These are phyloP conservation scores for Fusarium nodosum DNA, from an alignment of 2,329 filamentous ascomycete species.

Conservation along the genomic window DNA sequence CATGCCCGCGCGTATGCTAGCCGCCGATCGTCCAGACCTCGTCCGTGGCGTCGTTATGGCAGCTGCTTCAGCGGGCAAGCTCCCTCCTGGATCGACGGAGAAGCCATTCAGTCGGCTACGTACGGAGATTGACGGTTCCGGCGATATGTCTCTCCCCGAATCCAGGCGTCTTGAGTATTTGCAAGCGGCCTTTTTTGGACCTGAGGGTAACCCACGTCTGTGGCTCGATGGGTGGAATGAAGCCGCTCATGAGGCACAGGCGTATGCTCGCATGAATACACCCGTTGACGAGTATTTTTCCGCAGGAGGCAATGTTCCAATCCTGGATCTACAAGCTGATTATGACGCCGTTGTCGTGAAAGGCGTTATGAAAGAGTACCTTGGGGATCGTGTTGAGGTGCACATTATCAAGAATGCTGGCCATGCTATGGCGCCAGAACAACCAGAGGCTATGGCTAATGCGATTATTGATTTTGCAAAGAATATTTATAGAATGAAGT, in stretches of 20 bases:
- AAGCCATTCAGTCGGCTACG: not conserved
- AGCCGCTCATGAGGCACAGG: not conserved
- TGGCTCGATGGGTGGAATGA: slow-evolving; percentile 7
- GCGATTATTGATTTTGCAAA: not conserved
- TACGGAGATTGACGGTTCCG: not conserved
- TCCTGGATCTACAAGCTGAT: slow-evolving; percentile 4
- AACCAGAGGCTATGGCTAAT: slow-evolving; percentile 3
- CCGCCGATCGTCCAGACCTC: slow-evolving; percentile 4
- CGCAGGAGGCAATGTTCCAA: not conserved
- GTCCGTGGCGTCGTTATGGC: slow-evolving; percentile 6
- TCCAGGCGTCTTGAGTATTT: not conserved
- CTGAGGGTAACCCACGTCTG: not conserved
- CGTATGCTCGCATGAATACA: not conserved
- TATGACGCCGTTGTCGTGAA: slow-evolving; percentile 4
- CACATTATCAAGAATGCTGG: not conserved
- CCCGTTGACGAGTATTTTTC: not conserved
- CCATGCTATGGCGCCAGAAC: slow-evolving; percentile 3
- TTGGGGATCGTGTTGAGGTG: not conserved
- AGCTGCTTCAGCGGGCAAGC: slow-evolving; percentile 7
- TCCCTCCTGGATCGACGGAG: not conserved
- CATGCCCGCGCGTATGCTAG: slow-evolving; percentile 1
- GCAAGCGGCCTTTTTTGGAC: not conserved
- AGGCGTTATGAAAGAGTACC: slow-evolving; percentile 1
- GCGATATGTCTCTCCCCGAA: not conserved
- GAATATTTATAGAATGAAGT: not conserved